Evolutionary conservation across 345 rosid species (phyloP).

Genomic region (Viola odorata): DNA sequence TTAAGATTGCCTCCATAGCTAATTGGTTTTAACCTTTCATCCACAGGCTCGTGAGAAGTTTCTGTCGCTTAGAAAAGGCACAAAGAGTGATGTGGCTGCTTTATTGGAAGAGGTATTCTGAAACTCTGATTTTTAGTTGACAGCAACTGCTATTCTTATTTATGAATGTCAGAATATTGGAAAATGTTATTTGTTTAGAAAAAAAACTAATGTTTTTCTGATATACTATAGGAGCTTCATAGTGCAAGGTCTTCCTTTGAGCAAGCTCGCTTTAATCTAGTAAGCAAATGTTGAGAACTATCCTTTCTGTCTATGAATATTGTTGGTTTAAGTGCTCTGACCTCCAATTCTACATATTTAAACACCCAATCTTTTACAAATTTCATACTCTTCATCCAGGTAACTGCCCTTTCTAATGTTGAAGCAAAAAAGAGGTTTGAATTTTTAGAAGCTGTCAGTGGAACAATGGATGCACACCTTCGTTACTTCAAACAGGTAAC

Average conservation of each 20-base stretch:
- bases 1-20: neutral
- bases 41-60: constrained; percentile 92
- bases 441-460: constrained; percentile 96
- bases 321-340: no score
- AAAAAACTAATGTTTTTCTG: neutral
- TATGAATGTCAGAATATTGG: constrained; percentile 4
- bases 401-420: constrained; percentile 86
- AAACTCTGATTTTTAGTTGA: neutral
- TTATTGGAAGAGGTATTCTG: constrained; percentile 73
- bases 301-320: no score
- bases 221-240: constrained; percentile 73
- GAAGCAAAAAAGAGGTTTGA: constrained; percentile 98
- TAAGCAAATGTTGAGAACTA: constrained; percentile 23
- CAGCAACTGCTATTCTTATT: constrained; percentile 3
- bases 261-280: constrained; percentile 90
- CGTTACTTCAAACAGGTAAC: constrained; percentile 89
- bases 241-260: constrained; percentile 82
- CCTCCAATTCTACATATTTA: neutral
- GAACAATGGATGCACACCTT: constrained; percentile 99
- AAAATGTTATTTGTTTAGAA: neutral
- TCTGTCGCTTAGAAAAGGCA: constrained; percentile 89
- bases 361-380: neutral
- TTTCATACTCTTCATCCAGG: constrained; percentile 35
- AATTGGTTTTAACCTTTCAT: neutral
- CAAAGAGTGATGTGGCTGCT: constrained; percentile 61